These are phyloP conservation scores for Lactarius akahatsu DNA, from an alignment of 768 basidiomycete genomes.

Conservation along the genomic window DNA sequence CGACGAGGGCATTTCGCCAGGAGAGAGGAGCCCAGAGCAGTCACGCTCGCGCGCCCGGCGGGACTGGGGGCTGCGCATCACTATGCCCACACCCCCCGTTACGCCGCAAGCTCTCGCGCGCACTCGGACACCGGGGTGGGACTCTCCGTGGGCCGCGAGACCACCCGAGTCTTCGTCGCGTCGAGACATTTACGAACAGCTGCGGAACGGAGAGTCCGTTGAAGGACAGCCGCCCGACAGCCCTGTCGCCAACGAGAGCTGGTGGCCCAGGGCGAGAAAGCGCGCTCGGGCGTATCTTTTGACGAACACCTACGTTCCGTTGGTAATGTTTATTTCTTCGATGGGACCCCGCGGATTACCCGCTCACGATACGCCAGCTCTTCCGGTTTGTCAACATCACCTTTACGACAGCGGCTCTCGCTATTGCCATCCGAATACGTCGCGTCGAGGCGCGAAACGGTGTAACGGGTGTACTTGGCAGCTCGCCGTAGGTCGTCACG, in stretches of 20 bases:
- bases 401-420: constrained; percentile 77
- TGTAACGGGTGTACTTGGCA: constrained; percentile 72
- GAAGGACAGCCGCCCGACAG: constrained; percentile 19
- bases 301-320: constrained; percentile 72
- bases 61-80: constrained; percentile 32
- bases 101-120: constrained; percentile 53
- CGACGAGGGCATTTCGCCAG: constrained; percentile 6
- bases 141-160: constrained; percentile 62
- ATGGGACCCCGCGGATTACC: not conserved
- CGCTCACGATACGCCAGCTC: constrained; percentile 46
- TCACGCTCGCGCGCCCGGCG: constrained; percentile 19
- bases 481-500: constrained; percentile 46
- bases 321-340: constrained; percentile 47
- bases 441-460: constrained; percentile 48
- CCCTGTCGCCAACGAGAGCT: constrained; percentile 25
- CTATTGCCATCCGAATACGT: constrained; percentile 75
- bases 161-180: constrained; percentile 31
- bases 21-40: constrained; percentile 32
- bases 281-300: constrained; percentile 65
- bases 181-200: constrained; percentile 16
- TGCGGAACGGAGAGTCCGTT: constrained; percentile 17
- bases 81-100: constrained; percentile 37
- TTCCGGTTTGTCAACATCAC: constrained; percentile 84
- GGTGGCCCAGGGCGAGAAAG: constrained; percentile 42
- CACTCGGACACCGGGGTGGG: constrained; percentile 61